Percentiles rank a stretch among this genome's conserved stretches.
phyloP scores from a whole-genome alignment of 441 rosid genomes.

The Geranium incanum region DNA sequence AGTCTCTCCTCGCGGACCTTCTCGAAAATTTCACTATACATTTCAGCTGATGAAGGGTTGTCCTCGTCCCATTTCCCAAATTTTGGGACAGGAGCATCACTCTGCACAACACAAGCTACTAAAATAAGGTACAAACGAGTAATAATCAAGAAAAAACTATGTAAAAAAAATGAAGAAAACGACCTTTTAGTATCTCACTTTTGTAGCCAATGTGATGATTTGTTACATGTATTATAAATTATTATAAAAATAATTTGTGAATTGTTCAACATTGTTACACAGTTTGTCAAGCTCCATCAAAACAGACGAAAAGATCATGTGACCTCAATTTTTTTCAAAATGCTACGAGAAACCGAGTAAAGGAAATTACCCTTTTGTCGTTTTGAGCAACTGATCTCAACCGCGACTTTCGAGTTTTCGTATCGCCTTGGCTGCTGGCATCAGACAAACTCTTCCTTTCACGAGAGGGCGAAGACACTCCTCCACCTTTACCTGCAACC shows the following conservation, averaged over 20 bases:
- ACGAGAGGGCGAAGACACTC: neutral
- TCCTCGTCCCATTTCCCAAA: slow-evolving; percentile 21
- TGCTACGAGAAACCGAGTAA: neutral
- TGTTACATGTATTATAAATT: no score
- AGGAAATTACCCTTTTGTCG: neutral
- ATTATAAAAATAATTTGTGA: no score
- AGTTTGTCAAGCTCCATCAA: no score
- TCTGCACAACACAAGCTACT: neutral
- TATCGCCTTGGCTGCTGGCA: neutral
- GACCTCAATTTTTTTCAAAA: no score
- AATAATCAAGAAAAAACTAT: no score
- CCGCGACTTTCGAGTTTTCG: no score
- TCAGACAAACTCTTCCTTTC: neutral
- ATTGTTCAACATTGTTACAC: no score
- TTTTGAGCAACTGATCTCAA: neutral
- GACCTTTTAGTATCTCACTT: no score
- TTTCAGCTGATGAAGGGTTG: slow-evolving; percentile 15
- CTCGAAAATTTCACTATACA: slow-evolving; percentile 11
- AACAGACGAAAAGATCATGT: neutral
- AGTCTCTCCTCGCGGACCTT: slow-evolving; percentile 10
- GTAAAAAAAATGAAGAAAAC: no score
- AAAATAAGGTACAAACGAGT: no score
- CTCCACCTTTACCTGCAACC: no score
- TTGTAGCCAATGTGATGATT: no score
- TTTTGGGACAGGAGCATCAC: slow-evolving; percentile 6